Evolutionary conservation across 169 alveolate species (phyloP).

Genomic region (Plasmodium blacklocki): DNA sequence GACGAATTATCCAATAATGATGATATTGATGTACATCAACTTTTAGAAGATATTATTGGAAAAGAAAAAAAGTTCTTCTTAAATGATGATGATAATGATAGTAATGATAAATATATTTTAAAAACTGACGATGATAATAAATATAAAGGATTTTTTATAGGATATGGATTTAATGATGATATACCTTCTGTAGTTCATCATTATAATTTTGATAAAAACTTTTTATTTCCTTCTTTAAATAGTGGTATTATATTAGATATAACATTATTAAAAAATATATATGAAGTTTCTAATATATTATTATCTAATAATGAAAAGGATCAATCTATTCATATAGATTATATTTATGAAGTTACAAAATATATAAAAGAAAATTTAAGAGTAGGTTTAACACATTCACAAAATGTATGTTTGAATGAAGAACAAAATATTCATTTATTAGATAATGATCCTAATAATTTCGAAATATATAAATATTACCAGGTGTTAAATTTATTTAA

Average conservation of each 20-base stretch:
- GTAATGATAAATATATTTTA: constrained; percentile 26
- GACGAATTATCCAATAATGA: background rate
- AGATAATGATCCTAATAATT: constrained; percentile 25
- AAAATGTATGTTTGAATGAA: constrained; percentile 34
- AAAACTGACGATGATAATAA: background rate
- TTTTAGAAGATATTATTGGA: background rate
- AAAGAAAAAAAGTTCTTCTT: constrained; percentile 4
- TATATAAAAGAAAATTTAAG: constrained; percentile 15
- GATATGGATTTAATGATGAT: constrained; percentile 21
- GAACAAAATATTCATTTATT: constrained; percentile 14
- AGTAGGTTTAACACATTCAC: constrained; percentile 33
- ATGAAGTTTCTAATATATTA: background rate
- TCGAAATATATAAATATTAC: constrained; percentile 40
- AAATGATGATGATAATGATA: background rate
- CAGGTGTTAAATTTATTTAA: constrained; percentile 15
- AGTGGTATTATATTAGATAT: constrained; percentile 47
- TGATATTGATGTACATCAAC: background rate
- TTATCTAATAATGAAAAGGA: background rate
- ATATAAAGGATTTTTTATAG: constrained; percentile 23
- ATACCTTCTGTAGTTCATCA: background rate
- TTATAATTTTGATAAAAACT: background rate
- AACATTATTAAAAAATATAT: constrained; percentile 25
- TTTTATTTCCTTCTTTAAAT: constrained; percentile 21
- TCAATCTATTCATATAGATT: constrained; percentile 3
- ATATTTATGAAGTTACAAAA: constrained; percentile 19